Evolutionary conservation across 2,329 filamentous ascomycete species (phyloP).

Genomic region (Diaporthe eres): DNA sequence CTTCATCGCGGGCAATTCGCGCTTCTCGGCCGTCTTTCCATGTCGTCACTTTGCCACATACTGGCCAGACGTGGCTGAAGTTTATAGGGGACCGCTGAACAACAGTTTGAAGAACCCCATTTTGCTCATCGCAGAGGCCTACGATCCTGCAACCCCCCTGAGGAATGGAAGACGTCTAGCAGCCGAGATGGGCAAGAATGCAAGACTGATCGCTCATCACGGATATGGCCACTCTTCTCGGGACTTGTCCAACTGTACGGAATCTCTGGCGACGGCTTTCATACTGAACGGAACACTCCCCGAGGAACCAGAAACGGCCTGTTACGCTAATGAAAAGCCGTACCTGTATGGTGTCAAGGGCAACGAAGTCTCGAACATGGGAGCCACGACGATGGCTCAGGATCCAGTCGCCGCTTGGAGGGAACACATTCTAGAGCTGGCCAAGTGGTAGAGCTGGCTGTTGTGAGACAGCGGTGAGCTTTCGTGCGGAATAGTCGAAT

Average conservation of each 20-base stretch:
- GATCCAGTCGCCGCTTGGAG: conserved; percentile 45
- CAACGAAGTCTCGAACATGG: conserved; percentile 18
- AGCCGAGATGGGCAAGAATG: conserved; percentile 62
- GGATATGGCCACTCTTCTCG: conserved; percentile 64
- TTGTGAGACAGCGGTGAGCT: conserved; percentile 10
- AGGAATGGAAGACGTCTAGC: conserved; percentile 61
- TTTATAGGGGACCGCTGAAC: conserved; percentile 62
- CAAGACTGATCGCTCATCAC: conserved; percentile 63
- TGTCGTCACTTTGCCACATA: conserved; percentile 61
- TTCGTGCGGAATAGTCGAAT: not conserved
- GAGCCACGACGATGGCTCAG: conserved; percentile 15
- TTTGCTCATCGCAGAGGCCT: conserved; percentile 62
- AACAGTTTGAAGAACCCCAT: conserved; percentile 59
- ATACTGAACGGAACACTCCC: conserved; percentile 59
- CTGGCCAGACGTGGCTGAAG: conserved; percentile 61
- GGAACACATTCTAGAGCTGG: conserved; percentile 44
- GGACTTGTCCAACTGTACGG: conserved; percentile 62
- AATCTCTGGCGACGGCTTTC: conserved; percentile 55
- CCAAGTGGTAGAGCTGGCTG: conserved; percentile 34
- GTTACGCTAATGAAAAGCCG: conserved; percentile 63
- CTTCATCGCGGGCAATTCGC: conserved; percentile 63
- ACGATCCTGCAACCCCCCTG: conserved; percentile 65
- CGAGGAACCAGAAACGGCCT: conserved; percentile 57
- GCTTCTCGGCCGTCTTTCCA: conserved; percentile 60
- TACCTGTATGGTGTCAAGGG: conserved; percentile 56